phyloP scores from a whole-genome alignment of 2,329 filamentous ascomycete species.

The Exophiala lecanii-corni region DNA sequence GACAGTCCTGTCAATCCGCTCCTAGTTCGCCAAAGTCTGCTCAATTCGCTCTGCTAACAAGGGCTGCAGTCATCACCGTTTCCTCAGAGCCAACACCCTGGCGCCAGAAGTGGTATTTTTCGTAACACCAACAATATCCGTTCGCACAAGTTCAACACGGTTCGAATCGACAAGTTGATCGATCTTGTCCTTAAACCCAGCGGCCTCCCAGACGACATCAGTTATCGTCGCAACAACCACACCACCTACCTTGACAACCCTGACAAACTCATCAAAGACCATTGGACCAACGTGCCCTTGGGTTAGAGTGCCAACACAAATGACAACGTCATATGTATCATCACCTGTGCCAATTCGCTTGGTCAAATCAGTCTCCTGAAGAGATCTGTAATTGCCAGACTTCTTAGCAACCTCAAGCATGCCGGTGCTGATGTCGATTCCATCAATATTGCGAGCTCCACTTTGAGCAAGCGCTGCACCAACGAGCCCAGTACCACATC shows the following conservation, averaged over 20 bases:
- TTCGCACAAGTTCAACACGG: conserved; percentile 31
- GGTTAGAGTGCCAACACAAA: conserved; percentile 54
- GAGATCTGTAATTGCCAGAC: conserved; percentile 44
- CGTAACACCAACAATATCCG: conserved; percentile 6
- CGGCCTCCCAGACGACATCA: conserved; percentile 46
- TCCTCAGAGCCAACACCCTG: not conserved
- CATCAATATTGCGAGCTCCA: conserved; percentile 46
- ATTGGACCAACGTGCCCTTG: conserved; percentile 51
- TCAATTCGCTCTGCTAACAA: no score
- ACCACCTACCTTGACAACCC: conserved; percentile 42
- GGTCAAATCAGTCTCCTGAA: conserved; percentile 46
- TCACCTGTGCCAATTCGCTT: conserved; percentile 38
- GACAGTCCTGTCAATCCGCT: no score
- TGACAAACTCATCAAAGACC: conserved; percentile 48
- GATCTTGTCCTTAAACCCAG: conserved; percentile 46
- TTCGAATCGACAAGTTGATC: conserved; percentile 34
- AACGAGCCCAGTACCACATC: conserved; percentile 54
- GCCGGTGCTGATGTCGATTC: conserved; percentile 49
- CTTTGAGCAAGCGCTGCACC: conserved; percentile 44
- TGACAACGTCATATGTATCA: conserved; percentile 47
- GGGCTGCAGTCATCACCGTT: not conserved
- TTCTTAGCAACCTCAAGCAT: conserved; percentile 52
- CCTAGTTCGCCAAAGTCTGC: no score
- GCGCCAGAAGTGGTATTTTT: not conserved
- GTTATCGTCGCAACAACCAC: conserved; percentile 50